These are phyloP conservation scores for Phialemoniopsis sp. DNA, from an alignment of 2,329 filamentous ascomycete species.

Conservation along the genomic window DNA sequence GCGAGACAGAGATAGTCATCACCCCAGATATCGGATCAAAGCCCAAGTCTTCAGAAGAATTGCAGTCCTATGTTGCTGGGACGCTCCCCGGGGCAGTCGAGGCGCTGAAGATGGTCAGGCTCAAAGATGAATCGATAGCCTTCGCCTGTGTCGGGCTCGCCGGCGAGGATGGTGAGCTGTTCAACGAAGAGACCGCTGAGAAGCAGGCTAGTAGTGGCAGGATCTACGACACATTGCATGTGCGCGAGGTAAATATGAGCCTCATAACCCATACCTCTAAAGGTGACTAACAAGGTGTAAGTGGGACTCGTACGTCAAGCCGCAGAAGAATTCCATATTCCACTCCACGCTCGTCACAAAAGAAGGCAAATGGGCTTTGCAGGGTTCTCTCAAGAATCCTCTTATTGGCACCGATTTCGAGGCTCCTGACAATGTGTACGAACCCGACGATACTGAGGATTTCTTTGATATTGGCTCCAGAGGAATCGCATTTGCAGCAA, in stretches of 20 bases:
- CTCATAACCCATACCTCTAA: not conserved
- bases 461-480: conserved; percentile 25
- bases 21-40: too few species aligned
- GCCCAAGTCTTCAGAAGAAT: too few species aligned
- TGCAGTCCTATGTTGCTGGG: conserved; percentile 17
- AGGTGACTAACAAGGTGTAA: conserved; percentile 10
- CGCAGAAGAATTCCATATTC: conserved; percentile 29
- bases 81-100: conserved; percentile 25
- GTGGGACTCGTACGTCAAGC: conserved; percentile 24
- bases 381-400: conserved; percentile 23
- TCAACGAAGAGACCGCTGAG: conserved; percentile 20
- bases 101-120: conserved; percentile 24
- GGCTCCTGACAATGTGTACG: conserved; percentile 20
- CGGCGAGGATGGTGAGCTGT: conserved; percentile 21
- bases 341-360: conserved; percentile 24
- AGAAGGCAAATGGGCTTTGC: conserved; percentile 21
- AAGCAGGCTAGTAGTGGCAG: conserved; percentile 19
- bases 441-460: conserved; percentile 11
- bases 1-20: conserved; percentile 9
- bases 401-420: conserved; percentile 23
- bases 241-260: conserved; percentile 22
- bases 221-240: conserved; percentile 25
- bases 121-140: conserved; percentile 26
- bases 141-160: conserved; percentile 28
- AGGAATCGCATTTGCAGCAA: conserved; percentile 28